phyloP scores from a whole-genome alignment of 352 stramenopile species.

The Globisporangium apiculatum region DNA sequence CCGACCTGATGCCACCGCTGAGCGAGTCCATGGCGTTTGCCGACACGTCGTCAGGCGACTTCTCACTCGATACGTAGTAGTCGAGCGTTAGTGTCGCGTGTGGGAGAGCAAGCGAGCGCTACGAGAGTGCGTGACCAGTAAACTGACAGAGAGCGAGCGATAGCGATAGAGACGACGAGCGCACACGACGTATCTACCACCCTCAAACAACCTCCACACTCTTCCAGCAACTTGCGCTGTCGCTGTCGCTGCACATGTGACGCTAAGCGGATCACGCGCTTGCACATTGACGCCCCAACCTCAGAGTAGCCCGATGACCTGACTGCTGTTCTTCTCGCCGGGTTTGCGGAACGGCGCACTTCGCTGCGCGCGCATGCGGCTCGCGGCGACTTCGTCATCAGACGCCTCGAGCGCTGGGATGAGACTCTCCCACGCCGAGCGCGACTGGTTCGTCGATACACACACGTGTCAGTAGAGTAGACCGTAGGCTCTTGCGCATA shows the following conservation, averaged over 20 bases:
- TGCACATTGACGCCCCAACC: not conserved
- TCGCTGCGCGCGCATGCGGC: constrained; percentile 34
- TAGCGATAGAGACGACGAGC: not conserved
- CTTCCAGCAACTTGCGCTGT: too few species aligned
- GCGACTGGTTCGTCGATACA: constrained; percentile 27
- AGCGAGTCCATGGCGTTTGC: not conserved
- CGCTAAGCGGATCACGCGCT: too few species aligned
- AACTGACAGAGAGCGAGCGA: not conserved
- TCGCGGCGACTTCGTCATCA: constrained; percentile 51
- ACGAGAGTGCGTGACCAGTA: not conserved
- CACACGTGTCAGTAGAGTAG: not conserved
- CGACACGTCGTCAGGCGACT: constrained; percentile 12
- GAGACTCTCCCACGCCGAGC: constrained; percentile 64
- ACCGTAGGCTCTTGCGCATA: too few species aligned
- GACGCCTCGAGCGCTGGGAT: constrained; percentile 55
- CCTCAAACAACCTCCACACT: too few species aligned
- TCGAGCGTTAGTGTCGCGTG: not conserved
- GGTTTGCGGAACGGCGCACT: constrained; percentile 60
- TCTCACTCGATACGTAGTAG: constrained; percentile 16
- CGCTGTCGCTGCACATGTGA: too few species aligned
- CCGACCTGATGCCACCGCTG: not conserved
- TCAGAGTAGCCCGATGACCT: constrained; percentile 72
- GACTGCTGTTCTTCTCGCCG: constrained; percentile 53
- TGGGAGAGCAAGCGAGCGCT: not conserved
- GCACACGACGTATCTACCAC: too few species aligned